Evolutionary conservation across 163 green algal species (phyloP).

Genomic region (Scenedesmus sp.): DNA sequence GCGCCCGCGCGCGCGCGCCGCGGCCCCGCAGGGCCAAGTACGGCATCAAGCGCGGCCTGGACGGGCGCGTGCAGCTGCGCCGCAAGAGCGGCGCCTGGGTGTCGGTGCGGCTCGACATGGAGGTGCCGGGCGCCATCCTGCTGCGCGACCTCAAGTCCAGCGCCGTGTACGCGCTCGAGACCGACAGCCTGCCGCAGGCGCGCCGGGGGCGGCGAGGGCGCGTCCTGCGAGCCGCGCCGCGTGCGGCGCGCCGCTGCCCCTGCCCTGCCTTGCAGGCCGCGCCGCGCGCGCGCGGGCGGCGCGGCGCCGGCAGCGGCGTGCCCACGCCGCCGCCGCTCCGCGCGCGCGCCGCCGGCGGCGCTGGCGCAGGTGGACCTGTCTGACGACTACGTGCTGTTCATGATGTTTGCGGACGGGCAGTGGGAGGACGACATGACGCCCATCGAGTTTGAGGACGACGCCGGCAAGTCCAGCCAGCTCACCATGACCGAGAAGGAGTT

Average conservation of each 20-base stretch:
- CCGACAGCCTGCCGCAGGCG: slow-evolving; percentile 43
- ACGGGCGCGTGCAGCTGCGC: slow-evolving; percentile 44
- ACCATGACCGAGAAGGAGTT: slow-evolving; percentile 45
- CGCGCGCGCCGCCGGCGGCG: no score
- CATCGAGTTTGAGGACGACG: slow-evolving; percentile 40
- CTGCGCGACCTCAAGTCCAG: slow-evolving; percentile 35
- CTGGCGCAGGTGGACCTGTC: slow-evolving; percentile 48
- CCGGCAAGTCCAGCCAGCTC: slow-evolving; percentile 18
- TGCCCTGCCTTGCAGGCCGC: not conserved
- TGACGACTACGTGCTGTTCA: slow-evolving; percentile 49
- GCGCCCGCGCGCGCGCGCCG: not conserved
- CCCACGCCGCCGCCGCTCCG: no score
- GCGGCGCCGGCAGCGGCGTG: no score
- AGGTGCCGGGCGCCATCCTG: slow-evolving; percentile 41
- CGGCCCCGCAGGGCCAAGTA: slow-evolving; percentile 33
- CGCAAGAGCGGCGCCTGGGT: slow-evolving; percentile 29
- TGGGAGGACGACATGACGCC: slow-evolving; percentile 48
- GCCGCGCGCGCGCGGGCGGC: no score
- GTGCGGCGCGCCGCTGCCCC: slow-evolving; percentile 1
- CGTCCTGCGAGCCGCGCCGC: no score
- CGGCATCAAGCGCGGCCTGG: slow-evolving; percentile 27
- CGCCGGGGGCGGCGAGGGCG: not conserved
- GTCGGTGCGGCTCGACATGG: slow-evolving; percentile 46
- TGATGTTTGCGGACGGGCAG: slow-evolving; percentile 48
- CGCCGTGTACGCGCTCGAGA: slow-evolving; percentile 45